Conservation (phyloP, 163 green algal genomes). For the Chloromonas sp. region DNA sequence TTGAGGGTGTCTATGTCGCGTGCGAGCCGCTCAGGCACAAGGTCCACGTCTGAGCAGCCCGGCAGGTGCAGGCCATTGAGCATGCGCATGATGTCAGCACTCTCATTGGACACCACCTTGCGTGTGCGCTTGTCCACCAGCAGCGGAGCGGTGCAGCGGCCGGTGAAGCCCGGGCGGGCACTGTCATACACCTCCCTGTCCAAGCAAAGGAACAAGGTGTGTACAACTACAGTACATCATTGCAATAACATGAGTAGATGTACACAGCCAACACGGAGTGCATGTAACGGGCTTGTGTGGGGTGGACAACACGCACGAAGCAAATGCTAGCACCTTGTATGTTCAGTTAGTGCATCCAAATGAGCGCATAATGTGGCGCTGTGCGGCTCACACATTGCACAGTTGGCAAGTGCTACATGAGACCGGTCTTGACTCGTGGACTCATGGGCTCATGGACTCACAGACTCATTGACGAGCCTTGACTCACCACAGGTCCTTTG, state of each 20-base stretch:
- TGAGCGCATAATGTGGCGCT: too few relatives aligned
- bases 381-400: too few relatives aligned
- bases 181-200: constrained; percentile 71
- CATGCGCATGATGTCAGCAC: constrained; percentile 64
- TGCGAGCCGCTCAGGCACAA: constrained; percentile 60
- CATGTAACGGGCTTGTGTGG: too few relatives aligned
- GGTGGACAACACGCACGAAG: too few relatives aligned
- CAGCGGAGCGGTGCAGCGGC: constrained; percentile 86
- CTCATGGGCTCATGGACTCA: too few relatives aligned
- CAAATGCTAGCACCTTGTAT: too few relatives aligned
- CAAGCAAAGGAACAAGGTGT: neutral
- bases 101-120: constrained; percentile 75
- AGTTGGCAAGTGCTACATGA: too few relatives aligned
- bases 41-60: constrained; percentile 52
- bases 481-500: constrained; percentile 66
- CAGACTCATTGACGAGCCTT: too few relatives aligned
- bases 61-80: constrained; percentile 53
- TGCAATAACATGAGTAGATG: neutral
- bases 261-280: neutral
- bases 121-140: constrained; percentile 63
- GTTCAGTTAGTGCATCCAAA: too few relatives aligned
- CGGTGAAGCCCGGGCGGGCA: constrained; percentile 57
- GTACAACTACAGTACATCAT: neutral
- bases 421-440: too few relatives aligned
- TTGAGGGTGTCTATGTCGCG: constrained; percentile 77